phyloP scores from a whole-genome alignment of 1,284 basidiomycete species.

The Neolentinus lepideus region DNA sequence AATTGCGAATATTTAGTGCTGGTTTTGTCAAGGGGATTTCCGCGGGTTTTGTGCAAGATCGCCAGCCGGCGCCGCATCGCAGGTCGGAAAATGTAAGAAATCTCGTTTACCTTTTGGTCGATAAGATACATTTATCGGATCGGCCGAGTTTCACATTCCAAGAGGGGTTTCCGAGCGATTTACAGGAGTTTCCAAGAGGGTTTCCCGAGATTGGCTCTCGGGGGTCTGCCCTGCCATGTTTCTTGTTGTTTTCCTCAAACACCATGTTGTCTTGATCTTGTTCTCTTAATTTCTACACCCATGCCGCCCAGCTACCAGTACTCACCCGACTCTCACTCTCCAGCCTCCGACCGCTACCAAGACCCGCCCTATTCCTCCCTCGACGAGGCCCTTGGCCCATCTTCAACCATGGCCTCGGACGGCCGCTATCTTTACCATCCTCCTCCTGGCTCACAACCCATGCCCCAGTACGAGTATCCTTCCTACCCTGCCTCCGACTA shows the following conservation, averaged over 20 bases:
- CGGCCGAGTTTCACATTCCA: background rate
- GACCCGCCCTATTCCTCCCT: constrained; percentile 9
- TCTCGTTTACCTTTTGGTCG: background rate
- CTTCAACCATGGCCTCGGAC: constrained; percentile 53
- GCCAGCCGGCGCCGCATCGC: background rate
- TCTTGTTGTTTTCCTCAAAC: background rate
- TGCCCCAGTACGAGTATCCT: constrained; percentile 43
- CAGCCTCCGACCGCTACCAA: background rate
- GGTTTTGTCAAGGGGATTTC: background rate
- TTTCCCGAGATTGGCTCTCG: constrained; percentile 1
- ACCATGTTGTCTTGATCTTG: background rate
- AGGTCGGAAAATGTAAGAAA: background rate
- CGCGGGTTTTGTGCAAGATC: background rate
- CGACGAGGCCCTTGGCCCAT: constrained; percentile 11
- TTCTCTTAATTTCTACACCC: background rate
- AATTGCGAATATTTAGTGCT: background rate
- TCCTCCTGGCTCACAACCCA: constrained; percentile 22
- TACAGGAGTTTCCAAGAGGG: background rate
- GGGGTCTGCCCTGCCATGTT: background rate
- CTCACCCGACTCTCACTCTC: constrained; percentile 1
- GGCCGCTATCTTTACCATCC: constrained; percentile 50
- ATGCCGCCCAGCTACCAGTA: background rate
- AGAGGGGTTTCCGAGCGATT: background rate
- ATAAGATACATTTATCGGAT: background rate
- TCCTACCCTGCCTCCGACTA: constrained; percentile 34